Base-by-base conservation (phyloP, 2,329 filamentous ascomycete genomes). In the Ophiocordyceps camponoti-saundersi region DNA sequence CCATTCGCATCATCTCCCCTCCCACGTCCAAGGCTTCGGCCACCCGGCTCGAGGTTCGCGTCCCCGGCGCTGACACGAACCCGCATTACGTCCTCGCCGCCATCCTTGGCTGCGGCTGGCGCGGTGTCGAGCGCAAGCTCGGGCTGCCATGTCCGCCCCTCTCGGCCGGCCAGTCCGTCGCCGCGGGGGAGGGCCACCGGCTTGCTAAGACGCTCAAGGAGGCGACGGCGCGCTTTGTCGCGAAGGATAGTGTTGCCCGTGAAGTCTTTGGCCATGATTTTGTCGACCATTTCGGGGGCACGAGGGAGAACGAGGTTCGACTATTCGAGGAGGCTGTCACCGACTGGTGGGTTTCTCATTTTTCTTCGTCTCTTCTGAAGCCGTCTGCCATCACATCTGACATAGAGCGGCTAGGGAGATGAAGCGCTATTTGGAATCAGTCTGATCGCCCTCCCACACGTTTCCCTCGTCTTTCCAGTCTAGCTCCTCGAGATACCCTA, bases 241-340 rank as follows among this genome's bases (percentile, higher is more conserved):
- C 77, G 29, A 75, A 79, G 55, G 85, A 76, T 2, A 96, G 90
- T 61, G 72, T 96, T 16, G 92, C 92, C n/a, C 74, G 92, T 48
- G 85, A 96, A 60, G 85, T 95, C 0, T 85, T 98, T 63, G 92
- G 92, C 0, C 84, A 96, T 61, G 85, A 82, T 10, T 98, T 98
- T 65, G 92, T 98, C 3, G 89, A 96, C 16, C 92, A 96, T 63
- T 98, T 82, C 67, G 86, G 82, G 13, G 92, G 92, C 16, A 95
- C 90, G 18, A 76, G 92, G 52, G 82, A 94, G 62, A 89, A 98
- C 64, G 92, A 98, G 65, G 75, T 92, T 49, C 71, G 85, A 50
- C 65, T 95, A 20, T 98, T 85, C 83, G 89, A 96, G 56, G 90
- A 96, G 62, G 89, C 89, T 2, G 90, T 96, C 6, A 96, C 92